Conservation (phyloP, 164 flowering plant genomes). For the Sedum album region DNA sequence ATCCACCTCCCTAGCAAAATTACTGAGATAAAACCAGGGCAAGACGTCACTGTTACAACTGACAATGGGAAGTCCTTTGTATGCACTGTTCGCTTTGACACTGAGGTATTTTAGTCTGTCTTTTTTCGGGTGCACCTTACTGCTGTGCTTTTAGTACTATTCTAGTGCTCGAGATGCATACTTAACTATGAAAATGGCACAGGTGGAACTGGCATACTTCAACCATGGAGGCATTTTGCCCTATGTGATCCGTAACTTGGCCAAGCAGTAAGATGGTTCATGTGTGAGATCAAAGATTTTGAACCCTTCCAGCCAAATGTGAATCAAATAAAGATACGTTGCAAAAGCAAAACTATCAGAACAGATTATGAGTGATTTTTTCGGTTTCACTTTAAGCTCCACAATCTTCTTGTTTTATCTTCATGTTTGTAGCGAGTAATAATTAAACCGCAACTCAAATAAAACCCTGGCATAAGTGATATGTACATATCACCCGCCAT, state of each 20-base stretch:
- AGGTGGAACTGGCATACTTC: constrained; percentile 89
- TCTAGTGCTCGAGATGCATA: not conserved
- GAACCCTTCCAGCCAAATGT: too few species aligned
- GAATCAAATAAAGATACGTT: not conserved
- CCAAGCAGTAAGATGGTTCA: constrained; percentile 17
- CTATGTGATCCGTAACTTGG: constrained; percentile 60
- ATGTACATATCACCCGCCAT: too few species aligned
- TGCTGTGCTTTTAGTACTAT: not conserved
- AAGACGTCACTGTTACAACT: constrained; percentile 61
- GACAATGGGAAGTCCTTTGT: constrained; percentile 64
- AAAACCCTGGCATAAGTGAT: too few species aligned
- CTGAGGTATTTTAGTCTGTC: constrained; percentile 42
- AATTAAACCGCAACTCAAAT: too few species aligned
- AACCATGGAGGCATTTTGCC: constrained; percentile 89
- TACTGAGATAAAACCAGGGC: constrained; percentile 67
- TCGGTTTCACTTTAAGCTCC: not conserved
- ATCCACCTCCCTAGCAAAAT: constrained; percentile 62
- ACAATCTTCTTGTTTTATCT: too few species aligned
- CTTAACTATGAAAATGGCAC: constrained; percentile 4
- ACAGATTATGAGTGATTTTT: not conserved
- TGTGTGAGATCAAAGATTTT: not conserved
- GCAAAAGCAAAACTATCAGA: not conserved
- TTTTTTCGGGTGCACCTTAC: not conserved
- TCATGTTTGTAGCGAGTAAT: too few species aligned
- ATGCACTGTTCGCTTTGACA: constrained; percentile 69